Evolutionary conservation across 768 basidiomycete genomes (phyloP), one percentile per base, ranked within the genome.

Genomic region (Trametes cinnabarina): DNA sequence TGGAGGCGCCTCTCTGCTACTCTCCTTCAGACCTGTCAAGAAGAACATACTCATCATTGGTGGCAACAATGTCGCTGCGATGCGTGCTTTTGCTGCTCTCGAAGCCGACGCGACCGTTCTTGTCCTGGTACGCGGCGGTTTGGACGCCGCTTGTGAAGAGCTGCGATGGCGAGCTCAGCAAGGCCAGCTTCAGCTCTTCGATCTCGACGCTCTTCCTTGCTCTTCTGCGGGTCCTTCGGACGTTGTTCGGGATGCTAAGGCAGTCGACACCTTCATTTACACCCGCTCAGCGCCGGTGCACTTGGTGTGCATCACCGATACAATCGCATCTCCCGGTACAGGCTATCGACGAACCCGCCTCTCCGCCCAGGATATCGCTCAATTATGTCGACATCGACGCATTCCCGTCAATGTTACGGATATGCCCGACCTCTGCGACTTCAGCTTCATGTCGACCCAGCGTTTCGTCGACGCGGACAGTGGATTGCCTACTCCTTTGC

Each of bases 341-440:
- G 44, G 67, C 0, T 66, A 71, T 22, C 76, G 76, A 43, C 82
- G 86, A 11, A 76, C 69, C 9, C 73, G 71, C 32, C 66, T 66
- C 2, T 88, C 89, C 2, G 89, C 90, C 1, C 72, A 74, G 42
- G 72, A 75, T 6, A 78, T 97, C 35, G 81, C 84, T 52, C 65
- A 69, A 15, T 67, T 84, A 2, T 90, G 88, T 64, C 76, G 71
- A 32, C 59, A 73, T 1, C 79, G 81, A 25, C 80, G 83, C 52
- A 85, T 96, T 55, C 88, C 85, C 1, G 78, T 94, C 63, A 98
- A 95, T 66, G 81, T 88, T n/a, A 84, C 94, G 1, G 96, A 98
- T 71, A 83, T 88, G 67, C 90, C 92, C 1, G 78, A 83, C 14
- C 78, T 95, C 39, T 95, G 92, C 71, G 94, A 97, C 69, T 98